Evolutionary conservation across 2,329 filamentous ascomycete genomes (phyloP).

Genomic region (Hypoxylon sp.): DNA sequence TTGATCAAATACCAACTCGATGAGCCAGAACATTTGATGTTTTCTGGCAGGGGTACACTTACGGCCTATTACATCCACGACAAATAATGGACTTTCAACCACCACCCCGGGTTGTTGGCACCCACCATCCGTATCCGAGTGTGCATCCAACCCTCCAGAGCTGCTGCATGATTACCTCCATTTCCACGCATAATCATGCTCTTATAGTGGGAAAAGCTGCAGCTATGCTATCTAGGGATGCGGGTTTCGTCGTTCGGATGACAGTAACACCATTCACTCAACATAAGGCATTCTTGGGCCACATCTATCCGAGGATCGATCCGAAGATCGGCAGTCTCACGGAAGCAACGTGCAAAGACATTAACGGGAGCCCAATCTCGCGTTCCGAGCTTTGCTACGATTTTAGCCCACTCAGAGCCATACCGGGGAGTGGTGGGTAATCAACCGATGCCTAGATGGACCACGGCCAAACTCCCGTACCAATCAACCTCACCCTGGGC

Average conservation of each 20-base stretch:
- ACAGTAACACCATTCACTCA: conserved; percentile 35
- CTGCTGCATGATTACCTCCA: conserved; percentile 34
- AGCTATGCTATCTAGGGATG: conserved; percentile 32
- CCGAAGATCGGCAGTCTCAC: conserved; percentile 38
- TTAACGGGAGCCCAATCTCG: conserved; percentile 23
- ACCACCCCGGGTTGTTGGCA: conserved; percentile 26
- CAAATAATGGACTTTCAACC: conserved; percentile 25
- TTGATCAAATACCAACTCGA: conserved; percentile 40
- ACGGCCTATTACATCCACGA: conserved; percentile 30
- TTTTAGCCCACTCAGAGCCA: conserved; percentile 29
- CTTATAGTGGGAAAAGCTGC: conserved; percentile 26
- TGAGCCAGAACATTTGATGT: conserved; percentile 30
- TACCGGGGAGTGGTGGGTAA: conserved; percentile 29
- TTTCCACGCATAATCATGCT: conserved; percentile 25
- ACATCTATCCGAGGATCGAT: conserved; percentile 41
- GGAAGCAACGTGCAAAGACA: conserved; percentile 23
- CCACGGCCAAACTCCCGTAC: conserved; percentile 30
- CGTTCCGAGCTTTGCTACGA: conserved; percentile 28
- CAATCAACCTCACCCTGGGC: conserved; percentile 40
- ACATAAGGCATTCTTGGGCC: conserved; percentile 26
- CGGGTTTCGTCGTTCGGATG: conserved; percentile 34
- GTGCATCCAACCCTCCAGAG: conserved; percentile 37
- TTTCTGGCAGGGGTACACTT: conserved; percentile 36
- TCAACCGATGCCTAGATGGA: conserved; percentile 29
- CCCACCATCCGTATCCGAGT: conserved; percentile 32